Base-by-base conservation (phyloP, 371 early-diverging fungal genomes). In the Mortierella sp. region DNA sequence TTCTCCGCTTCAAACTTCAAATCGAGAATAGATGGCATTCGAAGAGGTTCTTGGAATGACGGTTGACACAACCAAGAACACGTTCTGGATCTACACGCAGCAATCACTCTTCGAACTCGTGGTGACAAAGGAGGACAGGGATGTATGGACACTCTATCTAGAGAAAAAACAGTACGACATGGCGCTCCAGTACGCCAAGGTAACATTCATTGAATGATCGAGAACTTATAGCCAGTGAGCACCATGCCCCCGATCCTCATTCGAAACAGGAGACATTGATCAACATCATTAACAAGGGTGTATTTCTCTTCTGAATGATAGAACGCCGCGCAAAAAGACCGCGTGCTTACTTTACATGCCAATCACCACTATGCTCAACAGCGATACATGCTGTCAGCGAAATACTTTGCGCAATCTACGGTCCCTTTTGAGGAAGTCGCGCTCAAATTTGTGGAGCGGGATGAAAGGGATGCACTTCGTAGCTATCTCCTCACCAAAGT, bases 101-200 rank as follows among this genome's bases (percentile, higher is more conserved):
- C 60, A 74, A 16, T 81, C 90, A 2, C 89, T 98, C 42, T 94
- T 90, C 64, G 97, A 98, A 76, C 82, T 97, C 12, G 84, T 94
- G 18, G 86, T 95, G 41, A 89, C 88, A 1, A 91, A 94, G 48
- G 98, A 98, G 78, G 95, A 95, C 56, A 87, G 96, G 5, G 91
- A 97, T 68, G 91, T 96, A 3, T 98, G 98, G 98, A 86, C 88
- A 19, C 81, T 95, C 0, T 95, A 92, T 64, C 82, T 98, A 43
- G 82, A 87, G 43, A 87, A 89, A 61, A 86, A 86, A 46, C 80
- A 87, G 58, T 96, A 91, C 65, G 91, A 92, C 24, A 79, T 83
- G 16, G 95, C 96, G 2, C 72, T 94, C 31, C 81, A 87, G 41
- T 91, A 90, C 71, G 90, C 92, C 69, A 93, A 90, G 81, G 91